These are phyloP conservation scores for Hyphopichia burtonii DNA, from an alignment of 1,139 yeast genomes.

Conservation along the genomic window DNA sequence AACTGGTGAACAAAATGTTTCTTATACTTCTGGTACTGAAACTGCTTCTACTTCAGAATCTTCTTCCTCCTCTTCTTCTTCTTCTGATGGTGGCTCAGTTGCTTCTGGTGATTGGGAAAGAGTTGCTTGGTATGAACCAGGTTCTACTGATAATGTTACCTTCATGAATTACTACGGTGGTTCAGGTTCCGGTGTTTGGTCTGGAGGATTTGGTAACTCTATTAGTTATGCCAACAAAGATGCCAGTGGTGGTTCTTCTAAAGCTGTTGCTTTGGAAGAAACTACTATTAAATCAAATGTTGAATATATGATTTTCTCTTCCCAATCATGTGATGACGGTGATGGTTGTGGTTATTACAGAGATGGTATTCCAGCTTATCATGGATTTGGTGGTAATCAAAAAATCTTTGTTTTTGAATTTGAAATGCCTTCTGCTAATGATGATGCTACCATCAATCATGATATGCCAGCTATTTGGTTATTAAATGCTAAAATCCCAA, in stretches of 20 bases:
- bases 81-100: constrained; percentile 16
- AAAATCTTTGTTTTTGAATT: constrained; percentile 76
- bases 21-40: constrained; percentile 36
- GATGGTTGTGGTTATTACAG: constrained; percentile 69
- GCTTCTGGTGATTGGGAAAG: constrained; percentile 67
- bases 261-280: constrained; percentile 53
- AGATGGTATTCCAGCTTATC: constrained; percentile 68
- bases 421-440: constrained; percentile 54
- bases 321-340: constrained; percentile 50
- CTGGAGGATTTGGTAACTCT: constrained; percentile 85
- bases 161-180: constrained; percentile 90
- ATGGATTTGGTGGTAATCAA: constrained; percentile 63
- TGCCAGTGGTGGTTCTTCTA: constrained; percentile 68
- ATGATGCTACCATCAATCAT: constrained; percentile 29
- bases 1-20: constrained; percentile 8
- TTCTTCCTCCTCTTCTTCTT: too few relatives aligned
- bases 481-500: constrained; percentile 72
- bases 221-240: constrained; percentile 77
- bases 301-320: constrained; percentile 64
- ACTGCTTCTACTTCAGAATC: constrained; percentile 44
- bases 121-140: constrained; percentile 68
- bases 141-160: constrained; percentile 59
- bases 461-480: constrained; percentile 83
- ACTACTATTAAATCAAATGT: constrained; percentile 53
- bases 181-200: constrained; percentile 80